phyloP scores from a whole-genome alignment of 371 early-diverging fungal species.

The Mucor racemosus region DNA sequence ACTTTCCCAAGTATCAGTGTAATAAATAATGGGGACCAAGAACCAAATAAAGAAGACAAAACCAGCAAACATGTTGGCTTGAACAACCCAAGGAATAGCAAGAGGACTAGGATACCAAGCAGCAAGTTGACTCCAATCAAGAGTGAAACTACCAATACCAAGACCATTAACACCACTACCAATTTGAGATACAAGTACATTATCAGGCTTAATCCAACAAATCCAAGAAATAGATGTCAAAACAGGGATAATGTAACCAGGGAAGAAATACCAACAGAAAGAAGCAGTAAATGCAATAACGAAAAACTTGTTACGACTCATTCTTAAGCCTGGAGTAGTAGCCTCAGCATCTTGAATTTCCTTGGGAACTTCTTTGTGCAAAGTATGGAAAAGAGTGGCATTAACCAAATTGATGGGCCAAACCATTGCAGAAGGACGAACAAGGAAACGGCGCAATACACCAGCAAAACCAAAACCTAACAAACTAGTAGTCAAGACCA shows the following conservation, averaged over 20 bases:
- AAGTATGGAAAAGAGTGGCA: conserved; percentile 75
- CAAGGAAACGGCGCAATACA: conserved; percentile 73
- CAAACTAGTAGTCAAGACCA: conserved; percentile 70
- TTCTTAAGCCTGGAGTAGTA: conserved; percentile 29
- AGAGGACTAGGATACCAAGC: conserved; percentile 49
- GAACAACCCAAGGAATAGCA: conserved; percentile 66
- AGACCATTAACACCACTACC: conserved; percentile 60
- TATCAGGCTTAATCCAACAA: conserved; percentile 72
- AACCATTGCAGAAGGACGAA: conserved; percentile 81
- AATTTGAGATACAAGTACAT: conserved; percentile 57
- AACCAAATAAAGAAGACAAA: conserved; percentile 72
- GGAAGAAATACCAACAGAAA: conserved; percentile 55
- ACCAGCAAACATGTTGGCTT: conserved; percentile 68
- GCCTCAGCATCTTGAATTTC: conserved; percentile 42
- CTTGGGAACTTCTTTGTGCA: conserved; percentile 60
- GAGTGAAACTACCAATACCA: conserved; percentile 61
- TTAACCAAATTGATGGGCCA: conserved; percentile 83
- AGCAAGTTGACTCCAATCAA: conserved; percentile 64
- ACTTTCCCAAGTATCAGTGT: conserved; percentile 65
- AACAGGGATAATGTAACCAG: conserved; percentile 62
- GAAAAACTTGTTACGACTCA: conserved; percentile 66
- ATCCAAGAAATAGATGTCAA: conserved; percentile 55
- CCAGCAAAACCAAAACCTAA: conserved; percentile 90
- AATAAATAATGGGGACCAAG: conserved; percentile 69
- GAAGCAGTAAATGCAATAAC: conserved; percentile 57